A percentile compares a stretch with the other conserved stretches of the same genome.
These are phyloP conservation scores for Solanum tarapatanum DNA, from an alignment of 257 asterid genomes.

Conservation along the genomic window DNA sequence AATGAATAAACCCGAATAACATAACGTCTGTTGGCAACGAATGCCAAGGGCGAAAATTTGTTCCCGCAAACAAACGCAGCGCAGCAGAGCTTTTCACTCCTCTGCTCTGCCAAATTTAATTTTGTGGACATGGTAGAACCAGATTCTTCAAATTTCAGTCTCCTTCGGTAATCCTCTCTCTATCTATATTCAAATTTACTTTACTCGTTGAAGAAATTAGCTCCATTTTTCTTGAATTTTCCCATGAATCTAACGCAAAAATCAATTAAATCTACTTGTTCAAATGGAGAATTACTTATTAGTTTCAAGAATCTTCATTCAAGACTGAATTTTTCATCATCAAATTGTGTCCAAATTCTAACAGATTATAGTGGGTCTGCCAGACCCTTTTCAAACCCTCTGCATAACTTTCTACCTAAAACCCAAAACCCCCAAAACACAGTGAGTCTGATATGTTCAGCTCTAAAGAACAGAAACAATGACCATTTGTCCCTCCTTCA, in stretches of 20 bases:
- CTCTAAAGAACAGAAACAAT: conserved; percentile 35
- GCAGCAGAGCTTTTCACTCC: too few species aligned
- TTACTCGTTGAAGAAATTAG: background rate
- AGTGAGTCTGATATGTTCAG: conserved; percentile 44
- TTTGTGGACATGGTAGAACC: background rate
- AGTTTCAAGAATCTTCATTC: background rate
- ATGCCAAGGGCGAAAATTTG: too few species aligned
- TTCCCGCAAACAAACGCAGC: too few species aligned
- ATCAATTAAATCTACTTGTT: background rate
- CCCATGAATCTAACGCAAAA: background rate
- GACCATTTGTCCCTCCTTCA: conserved; percentile 19
- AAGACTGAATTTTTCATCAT: background rate
- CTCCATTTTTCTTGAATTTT: background rate
- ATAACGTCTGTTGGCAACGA: too few species aligned
- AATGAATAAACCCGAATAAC: too few species aligned
- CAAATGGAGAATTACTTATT: background rate
- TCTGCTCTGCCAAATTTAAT: too few species aligned
- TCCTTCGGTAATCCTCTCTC: background rate
- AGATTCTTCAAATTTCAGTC: background rate
- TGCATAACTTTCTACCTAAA: conserved; percentile 54
- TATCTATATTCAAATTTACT: background rate
- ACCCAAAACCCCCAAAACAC: conserved; percentile 60
- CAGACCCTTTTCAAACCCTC: conserved; percentile 30
- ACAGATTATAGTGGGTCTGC: background rate
- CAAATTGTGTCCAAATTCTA: conserved; percentile 23